Evolutionary conservation across 2,329 filamentous ascomycete genomes (phyloP).

Genomic region (Fusarium sp.): DNA sequence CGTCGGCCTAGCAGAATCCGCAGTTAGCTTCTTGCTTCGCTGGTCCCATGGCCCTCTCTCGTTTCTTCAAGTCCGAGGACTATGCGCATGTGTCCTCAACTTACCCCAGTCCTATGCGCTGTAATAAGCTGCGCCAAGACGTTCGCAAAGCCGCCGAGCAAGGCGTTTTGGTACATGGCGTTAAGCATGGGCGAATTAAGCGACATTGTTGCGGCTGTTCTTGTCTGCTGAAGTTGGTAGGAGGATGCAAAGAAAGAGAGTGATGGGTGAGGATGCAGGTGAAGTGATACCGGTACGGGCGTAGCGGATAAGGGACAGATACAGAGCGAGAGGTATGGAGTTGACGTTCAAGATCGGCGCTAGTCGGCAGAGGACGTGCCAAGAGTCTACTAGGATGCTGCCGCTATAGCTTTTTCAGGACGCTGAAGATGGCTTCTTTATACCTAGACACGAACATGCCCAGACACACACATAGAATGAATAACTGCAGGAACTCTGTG

Average conservation of each 20-base stretch:
- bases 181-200: constrained; percentile 66
- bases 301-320: not conserved
- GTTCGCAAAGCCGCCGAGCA: constrained; percentile 79
- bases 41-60: not conserved
- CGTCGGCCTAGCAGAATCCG: constrained; percentile 63
- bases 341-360: constrained; percentile 30
- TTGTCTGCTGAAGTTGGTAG: not conserved
- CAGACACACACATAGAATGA: too few species aligned
- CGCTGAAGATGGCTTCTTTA: too few species aligned
- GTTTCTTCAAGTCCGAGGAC: not conserved
- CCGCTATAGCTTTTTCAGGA: not conserved
- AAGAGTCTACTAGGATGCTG: constrained; percentile 1
- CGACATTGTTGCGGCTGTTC: constrained; percentile 41
- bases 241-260: not conserved
- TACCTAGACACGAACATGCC: too few species aligned
- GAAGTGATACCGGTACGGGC: not conserved
- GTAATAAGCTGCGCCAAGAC: constrained; percentile 80
- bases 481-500: too few species aligned
- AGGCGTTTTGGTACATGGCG: constrained; percentile 76
- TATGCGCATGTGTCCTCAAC: constrained; percentile 31
- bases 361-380: constrained; percentile 30
- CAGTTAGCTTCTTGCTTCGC: not conserved
- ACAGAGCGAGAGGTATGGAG: constrained; percentile 17
- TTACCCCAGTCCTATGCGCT: constrained; percentile 73
- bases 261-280: not conserved